phyloP scores from a whole-genome alignment of 1,139 yeast genomes.

The Pichia sp. region DNA sequence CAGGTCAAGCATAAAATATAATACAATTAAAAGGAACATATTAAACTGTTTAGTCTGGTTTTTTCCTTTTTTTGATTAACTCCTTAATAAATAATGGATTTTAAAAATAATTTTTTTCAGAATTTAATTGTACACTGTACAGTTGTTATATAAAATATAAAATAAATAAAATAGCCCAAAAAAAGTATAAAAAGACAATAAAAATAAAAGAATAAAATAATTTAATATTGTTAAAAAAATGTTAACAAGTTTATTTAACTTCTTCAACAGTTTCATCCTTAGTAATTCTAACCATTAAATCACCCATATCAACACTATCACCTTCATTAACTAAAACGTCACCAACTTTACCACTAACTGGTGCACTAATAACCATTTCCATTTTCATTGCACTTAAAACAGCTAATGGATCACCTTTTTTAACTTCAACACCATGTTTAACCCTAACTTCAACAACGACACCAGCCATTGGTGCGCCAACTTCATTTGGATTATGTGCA shows the following conservation, averaged over 20 bases:
- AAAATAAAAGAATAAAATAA: neutral
- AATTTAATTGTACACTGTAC: neutral
- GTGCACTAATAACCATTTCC: constrained; percentile 98
- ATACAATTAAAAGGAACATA: too few species aligned
- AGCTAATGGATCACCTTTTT: constrained; percentile 94
- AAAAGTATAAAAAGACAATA: neutral
- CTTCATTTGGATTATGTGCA: constrained; percentile 76
- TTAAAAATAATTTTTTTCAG: neutral
- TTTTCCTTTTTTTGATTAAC: too few species aligned
- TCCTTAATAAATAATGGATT: neutral
- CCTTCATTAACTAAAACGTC: constrained; percentile 77
- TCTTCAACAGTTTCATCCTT: constrained; percentile 21
- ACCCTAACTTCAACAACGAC: constrained; percentile 92
- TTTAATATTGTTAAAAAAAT: neutral
- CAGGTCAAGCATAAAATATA: too few species aligned
- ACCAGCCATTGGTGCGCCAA: constrained; percentile 99
- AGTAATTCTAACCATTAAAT: constrained; percentile 53
- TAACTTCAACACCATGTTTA: constrained; percentile 78
- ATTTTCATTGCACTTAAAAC: constrained; percentile 98
- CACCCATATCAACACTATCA: constrained; percentile 92
- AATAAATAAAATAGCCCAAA: neutral
- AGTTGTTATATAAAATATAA: neutral
- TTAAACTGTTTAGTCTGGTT: too few species aligned
- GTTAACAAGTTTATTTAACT: too few species aligned
- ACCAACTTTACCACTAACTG: constrained; percentile 76